Base-by-base conservation (phyloP, 2,329 filamentous ascomycete species). In the Cercospora sp. region DNA sequence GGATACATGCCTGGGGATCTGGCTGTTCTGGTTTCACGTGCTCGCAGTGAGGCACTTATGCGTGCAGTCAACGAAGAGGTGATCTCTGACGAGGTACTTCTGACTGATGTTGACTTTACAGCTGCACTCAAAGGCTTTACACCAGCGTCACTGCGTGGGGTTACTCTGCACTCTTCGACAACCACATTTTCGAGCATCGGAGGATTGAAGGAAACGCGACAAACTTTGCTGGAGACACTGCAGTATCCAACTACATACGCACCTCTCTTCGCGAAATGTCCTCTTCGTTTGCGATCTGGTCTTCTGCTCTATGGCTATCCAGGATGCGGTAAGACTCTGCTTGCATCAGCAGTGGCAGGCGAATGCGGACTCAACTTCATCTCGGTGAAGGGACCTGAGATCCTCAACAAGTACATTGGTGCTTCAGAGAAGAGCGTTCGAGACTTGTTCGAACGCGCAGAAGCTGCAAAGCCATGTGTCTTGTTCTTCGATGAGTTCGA, bases 401-500 rank as follows among this genome's bases (percentile, higher is more conserved):
- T 99, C 67, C 82, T 99, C 64, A 99, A 99, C 84, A 99, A 99
- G 81, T 99, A 99, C 79, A 99, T 99, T 67, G 95, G 95, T 76
- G 95, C 95, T 0, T 96, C 92, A 30, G 95, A 99, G 77, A 99
- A 99, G 84, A 93, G 90, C 69, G 94, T 99, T 6, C 89, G 96
- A 51, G 95, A 99, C 78, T 84, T 99, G 1, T 99, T 99, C 76
- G 94, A 97, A 77, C 88, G 95, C 51, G 95, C 95, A 0, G 89
- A 90, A 76, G 94, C 95, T 3, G 95, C 95, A 4, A 89, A 91
- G 68, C 96, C 96, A 0, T 98, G 95, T 74, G 92, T 99, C 4
- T 84, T 99, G 8, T 99, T 99, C 85, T 99, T 99, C 77, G 95
- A 99, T 77, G 95, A 99, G 79, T 99, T 99, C 77, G 95, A 99